phyloP scores from a whole-genome alignment of 2,329 filamentous ascomycete species.

The Geoglossum cookeanum region DNA sequence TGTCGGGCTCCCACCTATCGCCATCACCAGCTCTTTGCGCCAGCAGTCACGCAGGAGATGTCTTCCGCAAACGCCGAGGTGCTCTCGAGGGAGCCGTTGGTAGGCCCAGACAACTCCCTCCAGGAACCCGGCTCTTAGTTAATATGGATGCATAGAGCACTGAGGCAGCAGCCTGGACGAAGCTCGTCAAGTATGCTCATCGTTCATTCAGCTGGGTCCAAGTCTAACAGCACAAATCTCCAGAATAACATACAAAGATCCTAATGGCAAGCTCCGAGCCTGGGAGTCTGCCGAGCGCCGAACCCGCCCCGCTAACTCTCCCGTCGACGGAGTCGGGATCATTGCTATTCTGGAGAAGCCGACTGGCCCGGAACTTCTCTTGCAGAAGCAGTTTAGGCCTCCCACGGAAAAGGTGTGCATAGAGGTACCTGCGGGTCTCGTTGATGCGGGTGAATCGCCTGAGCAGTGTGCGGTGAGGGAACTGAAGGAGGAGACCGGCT shows the following conservation, averaged over 20 bases:
- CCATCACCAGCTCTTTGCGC: not conserved
- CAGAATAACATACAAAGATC: conserved; percentile 45
- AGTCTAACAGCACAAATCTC: not conserved
- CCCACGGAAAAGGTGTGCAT: conserved; percentile 40
- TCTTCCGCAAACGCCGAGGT: not conserved
- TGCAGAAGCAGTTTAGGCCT: conserved; percentile 49
- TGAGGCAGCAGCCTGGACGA: conserved; percentile 5
- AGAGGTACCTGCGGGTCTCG: conserved; percentile 44
- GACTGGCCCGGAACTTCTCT: conserved; percentile 27
- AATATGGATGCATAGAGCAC: not conserved
- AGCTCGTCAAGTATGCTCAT: conserved; percentile 4
- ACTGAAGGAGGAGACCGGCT: conserved; percentile 48
- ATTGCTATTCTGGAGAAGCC: conserved; percentile 44
- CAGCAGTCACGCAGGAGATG: not conserved
- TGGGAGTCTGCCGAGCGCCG: conserved; percentile 60
- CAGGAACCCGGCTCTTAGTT: not conserved
- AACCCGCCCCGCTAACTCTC: conserved; percentile 40
- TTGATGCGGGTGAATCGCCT: conserved; percentile 41
- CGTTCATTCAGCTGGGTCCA: not conserved
- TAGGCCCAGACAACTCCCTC: not conserved
- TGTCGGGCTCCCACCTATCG: not conserved
- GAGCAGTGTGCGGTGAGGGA: conserved; percentile 44
- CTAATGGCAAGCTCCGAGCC: conserved; percentile 35
- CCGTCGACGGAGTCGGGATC: conserved; percentile 56
- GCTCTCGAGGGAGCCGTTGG: conserved; percentile 5